Evolutionary conservation across 2,329 filamentous ascomycete species (phyloP).

Genomic region (Paecilomyces fulvus): DNA sequence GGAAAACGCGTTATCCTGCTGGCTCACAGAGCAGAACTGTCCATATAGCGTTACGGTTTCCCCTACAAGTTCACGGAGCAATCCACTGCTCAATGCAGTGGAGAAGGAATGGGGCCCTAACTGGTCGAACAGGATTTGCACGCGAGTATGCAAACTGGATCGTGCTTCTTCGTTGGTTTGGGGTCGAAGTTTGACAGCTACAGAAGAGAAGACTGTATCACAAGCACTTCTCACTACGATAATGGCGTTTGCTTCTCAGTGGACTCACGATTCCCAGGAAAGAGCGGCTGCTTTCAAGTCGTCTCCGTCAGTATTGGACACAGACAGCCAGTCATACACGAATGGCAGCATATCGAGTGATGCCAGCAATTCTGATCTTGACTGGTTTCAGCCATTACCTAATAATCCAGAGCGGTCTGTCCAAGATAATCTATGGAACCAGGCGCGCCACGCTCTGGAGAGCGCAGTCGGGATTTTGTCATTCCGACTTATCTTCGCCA

Average conservation of each 20-base stretch:
- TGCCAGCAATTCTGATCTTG: neutral
- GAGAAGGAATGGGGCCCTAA: slow-evolving; percentile 27
- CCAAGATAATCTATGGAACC: slow-evolving; percentile 34
- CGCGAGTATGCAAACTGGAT: slow-evolving; percentile 37
- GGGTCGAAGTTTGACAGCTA: slow-evolving; percentile 27
- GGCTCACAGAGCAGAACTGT: slow-evolving; percentile 37
- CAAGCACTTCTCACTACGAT: slow-evolving; percentile 35
- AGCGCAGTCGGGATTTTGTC: slow-evolving; percentile 35
- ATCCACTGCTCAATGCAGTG: neutral
- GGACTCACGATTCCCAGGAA: slow-evolving; percentile 13
- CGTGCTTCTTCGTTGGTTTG: slow-evolving; percentile 28
- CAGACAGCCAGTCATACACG: neutral
- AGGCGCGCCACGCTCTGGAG: slow-evolving; percentile 32
- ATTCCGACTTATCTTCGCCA: slow-evolving; percentile 37
- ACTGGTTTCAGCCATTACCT: neutral
- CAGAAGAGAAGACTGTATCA: slow-evolving; percentile 31
- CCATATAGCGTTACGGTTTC: slow-evolving; percentile 26
- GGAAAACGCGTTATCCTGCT: slow-evolving; percentile 37
- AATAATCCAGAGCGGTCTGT: slow-evolving; percentile 28
- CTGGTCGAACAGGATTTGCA: slow-evolving; percentile 37
- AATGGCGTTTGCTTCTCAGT: slow-evolving; percentile 38
- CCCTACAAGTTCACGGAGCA: neutral
- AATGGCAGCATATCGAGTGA: slow-evolving; percentile 8
- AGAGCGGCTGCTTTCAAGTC: neutral
- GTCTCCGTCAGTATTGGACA: neutral